These are phyloP conservation scores for Talaromyces marneffei DNA, from an alignment of 2,329 filamentous ascomycete species.

Conservation along the genomic window DNA sequence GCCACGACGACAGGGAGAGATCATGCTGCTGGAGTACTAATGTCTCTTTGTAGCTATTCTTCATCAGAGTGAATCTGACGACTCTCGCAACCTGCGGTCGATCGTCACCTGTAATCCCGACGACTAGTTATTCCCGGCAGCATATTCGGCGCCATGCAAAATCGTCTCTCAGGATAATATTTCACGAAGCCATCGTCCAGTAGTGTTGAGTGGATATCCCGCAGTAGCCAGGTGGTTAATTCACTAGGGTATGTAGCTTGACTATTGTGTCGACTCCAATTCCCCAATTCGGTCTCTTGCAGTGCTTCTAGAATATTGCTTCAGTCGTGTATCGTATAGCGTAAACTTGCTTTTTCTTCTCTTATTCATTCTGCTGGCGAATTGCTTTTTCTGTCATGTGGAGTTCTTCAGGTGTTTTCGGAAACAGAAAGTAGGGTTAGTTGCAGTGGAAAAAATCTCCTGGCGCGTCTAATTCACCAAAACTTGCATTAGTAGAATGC, in stretches of 20 bases:
- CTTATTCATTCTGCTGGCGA: background rate
- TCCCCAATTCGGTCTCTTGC: background rate
- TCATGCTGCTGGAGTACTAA: background rate
- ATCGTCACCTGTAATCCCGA: background rate
- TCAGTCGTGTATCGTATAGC: background rate
- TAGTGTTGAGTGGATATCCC: background rate
- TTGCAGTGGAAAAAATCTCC: background rate
- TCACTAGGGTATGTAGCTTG: background rate
- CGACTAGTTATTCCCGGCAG: background rate
- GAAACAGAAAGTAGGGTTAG: background rate
- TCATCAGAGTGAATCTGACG: background rate
- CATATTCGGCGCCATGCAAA: background rate
- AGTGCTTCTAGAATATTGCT: slow-evolving; percentile 1
- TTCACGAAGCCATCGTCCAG: background rate
- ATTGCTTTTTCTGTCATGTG: background rate
- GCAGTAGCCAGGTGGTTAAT: background rate
- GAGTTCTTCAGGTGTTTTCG: background rate
- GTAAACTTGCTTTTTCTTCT: background rate
- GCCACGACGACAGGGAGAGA: background rate
- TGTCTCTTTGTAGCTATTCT: background rate
- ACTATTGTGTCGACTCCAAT: background rate
- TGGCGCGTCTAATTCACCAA: background rate
- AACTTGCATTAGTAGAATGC: background rate
- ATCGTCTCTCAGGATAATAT: background rate
- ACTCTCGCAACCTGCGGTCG: background rate